A percentile compares a stretch with the other conserved stretches of the same genome.
These are phyloP conservation scores for Debaryomyces fabryi DNA, from an alignment of 1,139 yeast genomes.

Conservation along the genomic window DNA sequence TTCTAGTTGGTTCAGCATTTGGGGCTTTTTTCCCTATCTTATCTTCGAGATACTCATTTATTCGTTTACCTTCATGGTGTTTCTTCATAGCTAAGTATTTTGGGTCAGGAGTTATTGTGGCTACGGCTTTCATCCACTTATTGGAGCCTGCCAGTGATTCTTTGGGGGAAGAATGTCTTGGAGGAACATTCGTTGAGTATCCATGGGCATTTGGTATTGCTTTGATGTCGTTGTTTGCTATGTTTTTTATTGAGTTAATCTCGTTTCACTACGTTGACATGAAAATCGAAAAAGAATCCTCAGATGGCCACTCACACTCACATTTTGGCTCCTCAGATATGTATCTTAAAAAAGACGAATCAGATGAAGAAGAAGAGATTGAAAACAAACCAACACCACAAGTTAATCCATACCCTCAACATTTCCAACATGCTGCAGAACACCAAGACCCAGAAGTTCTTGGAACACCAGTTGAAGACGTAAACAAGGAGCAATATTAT, in stretches of 20 bases:
- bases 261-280: slow-evolving; percentile 55
- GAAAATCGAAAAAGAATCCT: slow-evolving; percentile 27
- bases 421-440: slow-evolving; percentile 49
- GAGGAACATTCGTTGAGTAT: slow-evolving; percentile 36
- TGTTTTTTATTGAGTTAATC: slow-evolving; percentile 58
- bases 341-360: slow-evolving; percentile 29
- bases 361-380: slow-evolving; percentile 18
- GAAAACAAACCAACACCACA: slow-evolving; percentile 18
- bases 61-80: slow-evolving; percentile 59
- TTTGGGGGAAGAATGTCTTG: slow-evolving; percentile 38
- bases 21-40: slow-evolving; percentile 65
- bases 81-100: slow-evolving; percentile 78
- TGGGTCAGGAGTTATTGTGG: slow-evolving; percentile 91
- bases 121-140: slow-evolving; percentile 86
- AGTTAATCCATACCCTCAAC: slow-evolving; percentile 39
- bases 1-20: slow-evolving; percentile 56
- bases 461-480: slow-evolving; percentile 42
- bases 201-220: slow-evolving; percentile 47
- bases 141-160: slow-evolving; percentile 73
- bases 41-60: slow-evolving; percentile 54
- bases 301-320: slow-evolving; percentile 45
- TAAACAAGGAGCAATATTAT: slow-evolving; percentile 42
- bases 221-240: slow-evolving; percentile 39
- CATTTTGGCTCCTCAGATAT: slow-evolving; percentile 50
- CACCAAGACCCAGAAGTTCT: slow-evolving; percentile 59